Conservation (phyloP, 2,329 filamentous ascomycete genomes). For the Apiospora hydei region DNA sequence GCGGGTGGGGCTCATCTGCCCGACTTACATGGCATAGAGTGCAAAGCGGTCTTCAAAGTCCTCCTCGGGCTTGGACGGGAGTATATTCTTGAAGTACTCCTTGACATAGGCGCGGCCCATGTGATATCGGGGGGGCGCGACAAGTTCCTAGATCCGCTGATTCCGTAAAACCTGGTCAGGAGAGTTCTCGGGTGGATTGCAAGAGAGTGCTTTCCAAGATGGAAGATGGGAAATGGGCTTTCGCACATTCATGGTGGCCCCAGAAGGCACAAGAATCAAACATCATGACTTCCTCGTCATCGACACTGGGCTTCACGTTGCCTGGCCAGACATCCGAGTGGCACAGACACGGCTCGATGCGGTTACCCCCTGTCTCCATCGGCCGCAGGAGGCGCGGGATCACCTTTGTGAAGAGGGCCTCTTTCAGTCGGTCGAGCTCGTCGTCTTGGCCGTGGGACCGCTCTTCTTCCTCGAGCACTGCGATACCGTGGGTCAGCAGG, state of each 20-base stretch:
- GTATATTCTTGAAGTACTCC: background rate
- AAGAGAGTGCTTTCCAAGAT: background rate
- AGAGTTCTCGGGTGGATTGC: background rate
- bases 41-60: background rate
- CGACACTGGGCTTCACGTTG: background rate
- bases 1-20: background rate
- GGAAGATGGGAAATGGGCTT: background rate
- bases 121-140: background rate
- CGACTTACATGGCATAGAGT: background rate
- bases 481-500: background rate
- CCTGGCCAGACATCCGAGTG: background rate
- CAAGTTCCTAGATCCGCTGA: background rate
- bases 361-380: background rate
- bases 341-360: background rate
- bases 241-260: constrained; percentile 5
- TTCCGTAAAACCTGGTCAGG: background rate
- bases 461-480: constrained; percentile 5
- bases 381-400: background rate
- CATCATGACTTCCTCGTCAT: background rate
- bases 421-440: background rate
- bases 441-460: constrained; percentile 33
- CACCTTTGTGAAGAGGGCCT: background rate
- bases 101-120: background rate
- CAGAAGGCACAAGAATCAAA: constrained; percentile 1
- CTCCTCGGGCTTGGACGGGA: background rate